These are phyloP conservation scores for Colletotrichum australisinense DNA, from an alignment of 2,329 filamentous ascomycete genomes.

Conservation along the genomic window DNA sequence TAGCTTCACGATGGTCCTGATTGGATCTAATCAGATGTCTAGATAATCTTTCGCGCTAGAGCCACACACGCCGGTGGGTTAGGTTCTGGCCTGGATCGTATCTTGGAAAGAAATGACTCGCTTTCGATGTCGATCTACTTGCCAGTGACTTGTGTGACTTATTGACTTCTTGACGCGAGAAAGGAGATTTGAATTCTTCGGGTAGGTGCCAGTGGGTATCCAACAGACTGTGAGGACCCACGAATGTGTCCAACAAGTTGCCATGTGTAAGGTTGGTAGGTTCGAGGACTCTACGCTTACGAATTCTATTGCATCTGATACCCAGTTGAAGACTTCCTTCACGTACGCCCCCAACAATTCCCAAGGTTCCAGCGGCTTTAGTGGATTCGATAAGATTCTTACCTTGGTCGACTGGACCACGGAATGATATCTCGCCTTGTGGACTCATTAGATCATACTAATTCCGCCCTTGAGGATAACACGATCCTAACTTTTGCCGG, in stretches of 20 bases:
- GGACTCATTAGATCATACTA: neutral
- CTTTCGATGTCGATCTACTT: neutral
- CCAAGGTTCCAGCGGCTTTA: neutral
- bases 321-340: neutral
- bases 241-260: neutral
- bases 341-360: neutral
- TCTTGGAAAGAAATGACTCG: neutral
- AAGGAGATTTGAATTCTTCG: neutral
- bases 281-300: neutral
- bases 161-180: neutral
- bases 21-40: slow-evolving; percentile 21
- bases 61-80: neutral
- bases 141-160: neutral
- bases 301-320: neutral
- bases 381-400: neutral
- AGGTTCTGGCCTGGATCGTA: neutral
- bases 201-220: neutral
- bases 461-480: neutral
- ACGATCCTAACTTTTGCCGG: neutral
- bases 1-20: neutral
- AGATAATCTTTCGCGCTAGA: neutral
- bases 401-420: neutral
- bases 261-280: neutral
- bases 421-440: neutral
- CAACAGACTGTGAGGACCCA: neutral